phyloP scores from a whole-genome alignment of 306 rosid species.

The Ormosia emarginata region DNA sequence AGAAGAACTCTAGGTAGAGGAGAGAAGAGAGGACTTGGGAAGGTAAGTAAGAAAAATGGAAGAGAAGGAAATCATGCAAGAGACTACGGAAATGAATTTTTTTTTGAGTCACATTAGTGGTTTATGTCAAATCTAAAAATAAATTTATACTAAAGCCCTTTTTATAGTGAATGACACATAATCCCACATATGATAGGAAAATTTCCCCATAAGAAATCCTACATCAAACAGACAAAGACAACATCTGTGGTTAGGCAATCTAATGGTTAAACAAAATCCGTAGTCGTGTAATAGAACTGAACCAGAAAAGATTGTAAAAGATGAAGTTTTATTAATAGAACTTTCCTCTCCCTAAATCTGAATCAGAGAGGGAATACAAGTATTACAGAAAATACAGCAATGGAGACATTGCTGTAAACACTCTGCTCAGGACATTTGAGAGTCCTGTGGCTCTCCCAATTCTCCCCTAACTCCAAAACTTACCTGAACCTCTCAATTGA shows the following conservation, averaged over 20 bases:
- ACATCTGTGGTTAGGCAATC: not conserved
- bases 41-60: not conserved
- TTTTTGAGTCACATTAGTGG: not conserved
- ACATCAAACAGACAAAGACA: not conserved
- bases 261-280: not conserved
- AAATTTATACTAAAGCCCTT: not conserved
- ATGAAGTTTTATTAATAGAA: too few relatives aligned
- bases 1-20: not conserved
- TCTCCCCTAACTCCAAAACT: too few relatives aligned
- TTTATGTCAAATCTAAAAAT: slow-evolving; percentile 18
- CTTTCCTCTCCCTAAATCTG: too few relatives aligned
- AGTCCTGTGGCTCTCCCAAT: too few relatives aligned
- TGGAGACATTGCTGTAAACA: too few relatives aligned
- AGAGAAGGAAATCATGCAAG: slow-evolving; percentile 6
- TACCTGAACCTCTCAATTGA: too few relatives aligned
- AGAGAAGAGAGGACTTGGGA: not conserved
- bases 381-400: too few relatives aligned
- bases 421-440: too few relatives aligned
- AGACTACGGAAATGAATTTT: not conserved
- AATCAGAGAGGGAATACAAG: too few relatives aligned
- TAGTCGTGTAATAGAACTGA: not conserved
- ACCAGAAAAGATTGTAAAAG: too few relatives aligned
- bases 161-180: not conserved
- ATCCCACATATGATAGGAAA: not conserved
- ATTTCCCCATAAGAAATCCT: not conserved